phyloP scores from a whole-genome alignment of 805 yeast genomes.

The Pichia scutulata region DNA sequence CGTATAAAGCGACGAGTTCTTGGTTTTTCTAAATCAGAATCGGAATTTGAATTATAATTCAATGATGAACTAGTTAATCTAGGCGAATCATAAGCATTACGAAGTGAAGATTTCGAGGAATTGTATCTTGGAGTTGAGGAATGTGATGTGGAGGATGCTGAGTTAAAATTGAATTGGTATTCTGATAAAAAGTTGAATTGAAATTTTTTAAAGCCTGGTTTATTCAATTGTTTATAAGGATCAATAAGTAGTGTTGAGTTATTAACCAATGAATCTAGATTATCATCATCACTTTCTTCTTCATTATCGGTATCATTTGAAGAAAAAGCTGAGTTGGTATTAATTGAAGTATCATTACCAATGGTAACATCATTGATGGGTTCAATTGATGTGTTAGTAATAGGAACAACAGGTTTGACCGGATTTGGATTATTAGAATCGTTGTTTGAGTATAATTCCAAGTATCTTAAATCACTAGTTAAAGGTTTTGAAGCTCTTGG shows the following conservation, averaged over 20 bases:
- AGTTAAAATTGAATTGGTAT: conserved; percentile 30
- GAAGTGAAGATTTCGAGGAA: not conserved
- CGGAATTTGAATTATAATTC: conserved; percentile 21
- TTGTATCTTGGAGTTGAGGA: not conserved
- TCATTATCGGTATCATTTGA: not conserved
- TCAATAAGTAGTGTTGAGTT: conserved; percentile 31
- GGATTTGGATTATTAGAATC: conserved; percentile 9
- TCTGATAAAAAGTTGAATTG: conserved; percentile 48
- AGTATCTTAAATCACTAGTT: conserved; percentile 11
- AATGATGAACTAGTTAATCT: conserved; percentile 3
- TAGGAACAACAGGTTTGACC: not conserved
- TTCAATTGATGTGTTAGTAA: not conserved
- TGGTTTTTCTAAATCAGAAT: conserved; percentile 37
- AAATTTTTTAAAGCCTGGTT: conserved; percentile 37
- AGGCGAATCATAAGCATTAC: conserved; percentile 3
- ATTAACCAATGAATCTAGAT: not conserved
- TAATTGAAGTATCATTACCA: not conserved
- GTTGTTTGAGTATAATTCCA: conserved; percentile 1
- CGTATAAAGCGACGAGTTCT: conserved; percentile 50
- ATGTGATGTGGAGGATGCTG: conserved; percentile 2
- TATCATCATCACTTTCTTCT: not conserved
- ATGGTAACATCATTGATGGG: not conserved
- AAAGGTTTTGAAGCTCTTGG: conserved; percentile 19
- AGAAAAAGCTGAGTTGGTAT: not conserved
- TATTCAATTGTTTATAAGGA: conserved; percentile 41